A percentile compares a stretch with the other conserved stretches of the same genome.
These are phyloP conservation scores for Globisporangium viniferum DNA, from an alignment of 352 stramenopile genomes.

Conservation along the genomic window DNA sequence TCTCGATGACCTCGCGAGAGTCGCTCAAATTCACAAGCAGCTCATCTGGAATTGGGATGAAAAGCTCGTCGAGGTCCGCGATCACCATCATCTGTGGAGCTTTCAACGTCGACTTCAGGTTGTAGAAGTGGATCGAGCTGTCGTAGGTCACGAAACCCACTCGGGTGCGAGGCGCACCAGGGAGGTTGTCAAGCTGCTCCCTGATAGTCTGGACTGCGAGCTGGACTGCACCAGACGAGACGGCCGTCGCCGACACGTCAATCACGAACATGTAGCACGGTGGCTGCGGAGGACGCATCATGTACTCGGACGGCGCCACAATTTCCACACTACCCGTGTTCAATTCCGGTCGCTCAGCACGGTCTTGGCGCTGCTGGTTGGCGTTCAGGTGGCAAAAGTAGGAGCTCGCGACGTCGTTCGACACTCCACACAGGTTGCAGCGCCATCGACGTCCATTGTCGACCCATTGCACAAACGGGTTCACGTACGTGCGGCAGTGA, in stretches of 20 bases:
- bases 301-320: conserved; percentile 85
- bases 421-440: conserved; percentile 88
- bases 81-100: conserved; percentile 89
- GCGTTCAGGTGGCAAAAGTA: conserved; percentile 99
- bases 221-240: conserved; percentile 68
- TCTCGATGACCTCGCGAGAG: conserved; percentile 91
- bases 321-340: conserved; percentile 79
- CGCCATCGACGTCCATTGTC: conserved; percentile 85
- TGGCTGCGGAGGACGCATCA: conserved; percentile 85
- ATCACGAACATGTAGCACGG: conserved; percentile 90
- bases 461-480: conserved; percentile 88
- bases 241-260: conserved; percentile 76
- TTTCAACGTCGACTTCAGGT: conserved; percentile 85
- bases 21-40: conserved; percentile 98
- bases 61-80: conserved; percentile 83
- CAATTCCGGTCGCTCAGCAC: conserved; percentile 86
- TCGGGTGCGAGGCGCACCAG: conserved; percentile 65
- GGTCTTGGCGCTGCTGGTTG: conserved; percentile 93
- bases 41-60: conserved; percentile 94
- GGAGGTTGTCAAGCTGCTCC: conserved; percentile 77
- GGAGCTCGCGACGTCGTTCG: conserved; percentile 89
- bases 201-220: conserved; percentile 77
- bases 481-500: conserved; percentile 90
- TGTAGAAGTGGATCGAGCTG: conserved; percentile 87
- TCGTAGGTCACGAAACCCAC: conserved; percentile 88